Conservation (phyloP, 495 filamentous ascomycete species). For the Aspergillus nanangensis region DNA sequence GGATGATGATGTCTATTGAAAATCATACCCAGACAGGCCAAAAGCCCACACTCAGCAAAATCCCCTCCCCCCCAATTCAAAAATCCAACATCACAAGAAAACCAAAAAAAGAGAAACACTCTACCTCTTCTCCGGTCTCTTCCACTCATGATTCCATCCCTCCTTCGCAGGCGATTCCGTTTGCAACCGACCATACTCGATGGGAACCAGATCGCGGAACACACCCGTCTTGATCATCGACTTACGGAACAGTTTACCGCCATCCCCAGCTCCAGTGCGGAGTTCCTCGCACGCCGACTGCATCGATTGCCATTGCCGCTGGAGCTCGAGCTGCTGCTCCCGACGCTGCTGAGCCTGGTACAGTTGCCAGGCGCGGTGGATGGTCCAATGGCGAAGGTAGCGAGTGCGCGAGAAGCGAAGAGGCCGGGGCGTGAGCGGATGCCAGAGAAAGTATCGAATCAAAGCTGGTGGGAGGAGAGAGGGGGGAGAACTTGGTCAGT, state of each 20-base stretch:
- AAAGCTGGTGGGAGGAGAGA: constrained; percentile 26
- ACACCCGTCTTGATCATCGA: constrained; percentile 83
- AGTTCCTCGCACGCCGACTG: constrained; percentile 75
- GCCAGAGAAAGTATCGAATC: constrained; percentile 63
- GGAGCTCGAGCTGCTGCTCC: constrained; percentile 55
- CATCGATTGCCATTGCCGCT: constrained; percentile 78
- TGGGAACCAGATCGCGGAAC: constrained; percentile 62
- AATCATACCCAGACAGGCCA: background rate
- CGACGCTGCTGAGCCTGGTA: constrained; percentile 60
- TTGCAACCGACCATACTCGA: constrained; percentile 84
- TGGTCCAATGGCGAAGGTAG: constrained; percentile 95
- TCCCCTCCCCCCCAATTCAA: constrained; percentile 1
- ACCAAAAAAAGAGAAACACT: background rate
- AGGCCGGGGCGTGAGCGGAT: constrained; percentile 67
- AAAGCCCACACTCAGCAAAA: background rate
- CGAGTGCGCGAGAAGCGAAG: constrained; percentile 84
- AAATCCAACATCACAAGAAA: background rate
- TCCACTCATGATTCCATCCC: constrained; percentile 73
- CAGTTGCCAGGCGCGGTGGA: constrained; percentile 90
- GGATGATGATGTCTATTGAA: no score
- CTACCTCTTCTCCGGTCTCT: constrained; percentile 27
- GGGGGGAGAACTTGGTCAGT: no score
- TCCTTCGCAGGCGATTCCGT: constrained; percentile 67
- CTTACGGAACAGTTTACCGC: constrained; percentile 74
- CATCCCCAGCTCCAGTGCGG: constrained; percentile 63